Evolutionary conservation across 2,329 filamentous ascomycete species (phyloP), one percentile per base, ranked within the genome.

Genomic region (Trichoderma brevicompactum): DNA sequence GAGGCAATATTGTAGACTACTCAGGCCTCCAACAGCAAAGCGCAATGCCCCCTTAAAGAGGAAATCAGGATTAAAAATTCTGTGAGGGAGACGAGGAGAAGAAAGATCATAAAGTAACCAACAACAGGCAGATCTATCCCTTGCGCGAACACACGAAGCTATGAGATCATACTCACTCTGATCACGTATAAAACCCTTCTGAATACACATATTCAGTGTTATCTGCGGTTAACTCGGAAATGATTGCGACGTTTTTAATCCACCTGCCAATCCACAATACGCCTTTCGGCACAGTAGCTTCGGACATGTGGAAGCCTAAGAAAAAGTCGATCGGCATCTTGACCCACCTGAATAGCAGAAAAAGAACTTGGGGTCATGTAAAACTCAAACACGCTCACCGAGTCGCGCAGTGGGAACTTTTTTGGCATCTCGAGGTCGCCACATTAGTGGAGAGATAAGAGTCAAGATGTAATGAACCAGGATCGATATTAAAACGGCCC

Each of bases 281-380:
- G 19, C 58, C 13, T 32, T n/a, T 50, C 46, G 46, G 58, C 46
- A 43, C 58, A 7, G 32, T 28, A 34, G 36, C n/a, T 49, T 32
- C 36, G 19, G 46, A 38, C 36, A 17, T 28, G 55, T 44, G 55
- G 43, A 3, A 9, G 15, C 12, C 9, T 7, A 48, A 59, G 12
- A 48, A 49, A 48, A 49, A 52, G 23, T 19, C 48, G 58, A 62
- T 62, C 46, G 19, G 12, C 58, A 8, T 19, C 5, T 44, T 62
- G 38, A 28, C n/a, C 58, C 58, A 53, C 48, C 23, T 43, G 3
- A 4, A 34, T 2, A 19, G 4, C 19, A 32, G 46, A 52, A n/a
- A 52, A n/a, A 43, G 36, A 13, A 13, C 48, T 40, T 12, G 38
- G 15, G 40, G 10, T 34, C 15, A 36, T 23, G 17, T 5, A 7